Evolutionary conservation across 108 stramenopile species (phyloP), one percentile per base, ranked within the genome.

Genomic region (Cyclotella choctawhatcheeana): DNA sequence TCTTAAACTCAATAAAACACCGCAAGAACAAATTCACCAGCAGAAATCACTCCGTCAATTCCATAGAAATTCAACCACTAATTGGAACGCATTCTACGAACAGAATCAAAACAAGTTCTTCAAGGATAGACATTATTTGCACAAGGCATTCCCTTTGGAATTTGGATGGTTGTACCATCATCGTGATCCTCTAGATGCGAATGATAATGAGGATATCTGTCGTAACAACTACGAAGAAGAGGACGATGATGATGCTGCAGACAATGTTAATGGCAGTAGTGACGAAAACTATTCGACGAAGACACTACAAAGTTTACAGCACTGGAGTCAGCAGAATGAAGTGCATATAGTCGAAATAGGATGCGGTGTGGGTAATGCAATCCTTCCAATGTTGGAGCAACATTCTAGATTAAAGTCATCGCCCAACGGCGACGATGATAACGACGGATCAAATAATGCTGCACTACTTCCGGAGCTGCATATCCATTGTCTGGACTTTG

Each of bases 311-410:
- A 52, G 20, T 20, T 17, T 53, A 27, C 29, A 51, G 13, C 37
- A 58, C 30, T 54, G 33, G n/a, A 71, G 22, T 2, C n/a, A 59
- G 13, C 50, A 29, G 1, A 52, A 52, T 1, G 58, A n/a, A 0
- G 35, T 71, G 16, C 35, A 44, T 24, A 51, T 93, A 64, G 84
- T 93, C 8, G 96, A 97, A 79, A 78, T 97, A 47, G 96, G 96
- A 18, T 93, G 96, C 73, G 96, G 96, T 5, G 92, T 93, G 8
- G 96, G 96, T n/a, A 93, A 92, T 64, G 89, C 92, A 16, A 51
- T 90, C 34, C 64, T 91, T 29, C 94, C 94, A 13, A 63, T 93
- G 59, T 44, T 88, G 34, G 79, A 80, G 52, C 77, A 74, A 34
- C 73, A 79, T 60, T 67, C 66, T n/a, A 32, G 63, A 16, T 45